Evolutionary conservation across 148 eudicot species (phyloP).

Genomic region (Rhododendron mucronatum): DNA sequence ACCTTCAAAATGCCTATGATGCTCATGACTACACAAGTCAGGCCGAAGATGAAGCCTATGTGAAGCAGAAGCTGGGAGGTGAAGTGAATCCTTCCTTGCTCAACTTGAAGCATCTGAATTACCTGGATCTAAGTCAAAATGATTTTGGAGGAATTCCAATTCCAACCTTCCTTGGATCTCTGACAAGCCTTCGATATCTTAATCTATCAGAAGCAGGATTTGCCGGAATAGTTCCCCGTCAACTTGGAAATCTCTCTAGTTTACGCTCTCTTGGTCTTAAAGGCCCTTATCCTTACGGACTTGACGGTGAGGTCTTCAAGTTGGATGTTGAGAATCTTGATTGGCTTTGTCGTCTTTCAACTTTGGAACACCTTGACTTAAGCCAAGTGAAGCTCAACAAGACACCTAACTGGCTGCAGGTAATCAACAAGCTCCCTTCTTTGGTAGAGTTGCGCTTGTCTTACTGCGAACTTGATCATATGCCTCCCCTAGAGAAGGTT

Average conservation of each 20-base stretch:
- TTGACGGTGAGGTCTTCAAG: too few relatives aligned
- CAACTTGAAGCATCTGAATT: slow-evolving; percentile 9
- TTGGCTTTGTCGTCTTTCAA: not conserved
- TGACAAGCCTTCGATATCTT: not conserved
- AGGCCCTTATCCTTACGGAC: not conserved
- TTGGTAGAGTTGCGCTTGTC: not conserved
- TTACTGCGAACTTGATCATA: not conserved
- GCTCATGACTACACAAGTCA: not conserved
- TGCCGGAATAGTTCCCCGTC: not conserved
- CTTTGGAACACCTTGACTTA: not conserved
- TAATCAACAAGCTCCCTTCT: not conserved
- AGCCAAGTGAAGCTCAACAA: not conserved
- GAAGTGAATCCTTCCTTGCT: not conserved
- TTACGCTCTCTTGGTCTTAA: not conserved
- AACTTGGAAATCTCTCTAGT: not conserved
- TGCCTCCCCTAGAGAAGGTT: not conserved
- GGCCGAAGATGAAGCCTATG: not conserved
- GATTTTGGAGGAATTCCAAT: slow-evolving; percentile 10
- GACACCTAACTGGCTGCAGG: not conserved
- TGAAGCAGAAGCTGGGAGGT: not conserved
- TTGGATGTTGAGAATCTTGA: not conserved
- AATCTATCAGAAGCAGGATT: not conserved
- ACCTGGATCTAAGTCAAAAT: slow-evolving; percentile 14
- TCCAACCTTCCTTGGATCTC: not conserved
- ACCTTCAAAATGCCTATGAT: not conserved